phyloP scores from a whole-genome alignment of 495 filamentous ascomycete species.

The Rhizodiscina lignyota region DNA sequence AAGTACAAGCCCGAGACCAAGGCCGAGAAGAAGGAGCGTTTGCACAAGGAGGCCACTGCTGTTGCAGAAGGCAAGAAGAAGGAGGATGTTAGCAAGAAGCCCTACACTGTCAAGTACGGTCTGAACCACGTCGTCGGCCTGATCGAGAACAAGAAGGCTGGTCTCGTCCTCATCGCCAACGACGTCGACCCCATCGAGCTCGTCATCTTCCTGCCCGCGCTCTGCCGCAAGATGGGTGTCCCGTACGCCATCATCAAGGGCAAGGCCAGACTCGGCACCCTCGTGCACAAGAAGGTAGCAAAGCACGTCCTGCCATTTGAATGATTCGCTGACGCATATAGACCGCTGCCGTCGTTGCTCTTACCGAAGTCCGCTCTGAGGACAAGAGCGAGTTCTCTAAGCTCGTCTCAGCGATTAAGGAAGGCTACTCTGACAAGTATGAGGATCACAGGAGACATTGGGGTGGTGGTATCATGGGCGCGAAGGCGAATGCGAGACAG shows the following conservation, averaged over 20 bases:
- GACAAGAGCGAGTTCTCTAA: slow-evolving; percentile 97
- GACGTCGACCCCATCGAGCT: slow-evolving; percentile 99
- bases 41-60: slow-evolving; percentile 93
- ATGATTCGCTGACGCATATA: slow-evolving; percentile 13
- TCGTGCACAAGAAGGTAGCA: slow-evolving; percentile 96
- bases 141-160: slow-evolving; percentile 99
- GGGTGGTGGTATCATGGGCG: slow-evolving; percentile 99
- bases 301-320: not conserved
- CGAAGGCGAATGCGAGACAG: slow-evolving; percentile 81
- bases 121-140: slow-evolving; percentile 99
- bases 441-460: slow-evolving; percentile 86
- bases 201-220: slow-evolving; percentile 95
- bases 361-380: slow-evolving; percentile 92
- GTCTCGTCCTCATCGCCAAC: slow-evolving; percentile 93
- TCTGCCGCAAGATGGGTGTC: slow-evolving; percentile 99
- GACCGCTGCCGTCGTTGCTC: slow-evolving; percentile 90
- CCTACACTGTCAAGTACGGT: slow-evolving; percentile 97
- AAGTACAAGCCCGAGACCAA: slow-evolving; percentile 99
- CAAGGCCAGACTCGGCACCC: slow-evolving; percentile 95
- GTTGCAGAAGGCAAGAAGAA: slow-evolving; percentile 98
- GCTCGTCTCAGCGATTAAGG: slow-evolving; percentile 91
- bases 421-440: slow-evolving; percentile 91
- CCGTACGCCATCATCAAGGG: slow-evolving; percentile 99
- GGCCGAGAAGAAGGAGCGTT: slow-evolving; percentile 98
- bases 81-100: slow-evolving; percentile 99